Evolutionary conservation across 2,329 filamentous ascomycete species (phyloP), one percentile per base, ranked within the genome.

Genomic region (Aphanoascus verrucosus): DNA sequence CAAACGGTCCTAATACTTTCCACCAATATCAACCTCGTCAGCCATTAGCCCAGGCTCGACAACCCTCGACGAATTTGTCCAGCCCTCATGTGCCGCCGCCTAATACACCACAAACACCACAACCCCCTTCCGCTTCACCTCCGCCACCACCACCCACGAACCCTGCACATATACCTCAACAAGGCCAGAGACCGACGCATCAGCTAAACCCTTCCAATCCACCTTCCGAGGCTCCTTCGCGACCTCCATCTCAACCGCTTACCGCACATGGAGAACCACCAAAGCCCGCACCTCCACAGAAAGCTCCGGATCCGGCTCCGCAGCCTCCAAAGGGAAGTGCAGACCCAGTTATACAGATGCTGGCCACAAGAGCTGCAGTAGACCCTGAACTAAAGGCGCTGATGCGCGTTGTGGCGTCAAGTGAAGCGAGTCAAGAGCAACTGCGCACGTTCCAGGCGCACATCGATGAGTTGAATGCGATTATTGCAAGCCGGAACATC

Each of bases 331-430:
- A 74, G 58, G 68, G 71, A 5, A 74, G 70, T 45, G 67, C 72
- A 8, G 74, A 77, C 55, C 74, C 74, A 7, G 74, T 77, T 35
- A 76, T 77, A 57, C 74, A 76, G 54, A 75, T 76, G 72, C 64
- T 77, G 46, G 74, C 74, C n/a, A 74, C 73, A 7, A 66, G 72
- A 56, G 74, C 74, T 20, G 73, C 74, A 3, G 68, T 72, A 8
- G 72, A 76, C 56, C 71, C 70, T 3, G 70, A 74, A 46, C 61
- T 77, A 35, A 77, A 76, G 57, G 72, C 72, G 4, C 60, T 77
- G 59, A 77, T 77, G 74, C 69, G 72, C 55, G 67, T 77, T 14
- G 74, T 77, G 23, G 74, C 74, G 2, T 73, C 72, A 5, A 75
- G 72, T 54, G 69, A 74, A 58, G 74, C 74, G 11, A 71, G 70